Base-by-base conservation (phyloP, 2,329 filamentous ascomycete species). In the Sporothrix brunneoviolacea region DNA sequence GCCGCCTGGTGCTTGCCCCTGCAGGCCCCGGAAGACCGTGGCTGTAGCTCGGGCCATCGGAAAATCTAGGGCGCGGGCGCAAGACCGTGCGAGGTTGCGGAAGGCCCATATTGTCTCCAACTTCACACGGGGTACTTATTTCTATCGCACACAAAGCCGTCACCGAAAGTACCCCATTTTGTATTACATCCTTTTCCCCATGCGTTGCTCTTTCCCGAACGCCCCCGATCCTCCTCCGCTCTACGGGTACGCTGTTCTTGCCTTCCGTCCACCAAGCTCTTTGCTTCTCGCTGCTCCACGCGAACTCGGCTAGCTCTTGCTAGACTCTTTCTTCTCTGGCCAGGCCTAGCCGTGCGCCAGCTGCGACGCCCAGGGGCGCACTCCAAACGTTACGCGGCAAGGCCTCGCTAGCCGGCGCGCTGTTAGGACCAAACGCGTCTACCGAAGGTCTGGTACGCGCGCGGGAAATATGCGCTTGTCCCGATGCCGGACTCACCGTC, bases 41-140 rank as follows among this genome's bases (percentile, higher is more conserved):
- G 41, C 24, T 50, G 53, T 30, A 36, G 38, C 30, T 52, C 54
- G 54, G 54, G 40, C 54, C 48, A 55, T 55, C 54, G 54, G 54
- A 55, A 52, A 41, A 36, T 47, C 16, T 32, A 54, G 45, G 52
- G 18, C 37, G 8, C 19, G 21, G 36, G 35, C 16, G 36, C 18
- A 12, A 12, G 27, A 27, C 28, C 35, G 27, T 18, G 19, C 37
- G 37, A 28, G 18, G 13, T 40, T 39, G 39, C 15, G 16, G 16
- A 33, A 13, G 10, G n/a, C n/a, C n/a, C n/a, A n/a, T n/a, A n/a
- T n/a, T n/a, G n/a, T n/a, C n/a, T n/a, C n/a, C n/a, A 10, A 41
- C 39, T 3, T 41, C 19, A 16, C 19, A 41, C 22, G 30, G 32
- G 10, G 16, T 49, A 49, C 47, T 19, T 28, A 5, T 13, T 3